Evolutionary conservation across 495 filamentous ascomycete species (phyloP).

Genomic region (Aspergillus campestris): DNA sequence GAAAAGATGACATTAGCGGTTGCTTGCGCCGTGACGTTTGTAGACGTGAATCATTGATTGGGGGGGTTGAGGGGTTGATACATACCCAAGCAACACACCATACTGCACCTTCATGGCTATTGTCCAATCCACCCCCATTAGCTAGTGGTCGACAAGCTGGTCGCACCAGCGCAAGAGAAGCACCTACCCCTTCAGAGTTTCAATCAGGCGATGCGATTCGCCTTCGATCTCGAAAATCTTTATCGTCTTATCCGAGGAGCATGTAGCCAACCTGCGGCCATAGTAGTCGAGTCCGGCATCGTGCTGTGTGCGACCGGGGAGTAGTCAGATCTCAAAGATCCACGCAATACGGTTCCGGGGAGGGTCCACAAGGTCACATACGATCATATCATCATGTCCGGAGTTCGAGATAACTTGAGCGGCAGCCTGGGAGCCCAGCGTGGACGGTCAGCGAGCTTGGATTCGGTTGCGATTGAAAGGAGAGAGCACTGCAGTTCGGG

Average conservation of each 20-base stretch:
- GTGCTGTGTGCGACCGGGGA: constrained; percentile 48
- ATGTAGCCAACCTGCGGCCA: constrained; percentile 90
- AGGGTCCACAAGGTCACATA: constrained; percentile 43
- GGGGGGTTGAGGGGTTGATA: constrained; percentile 3
- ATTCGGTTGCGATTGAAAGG: not conserved
- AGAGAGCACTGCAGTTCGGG: constrained; percentile 1
- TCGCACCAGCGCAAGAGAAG: not conserved
- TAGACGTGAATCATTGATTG: not conserved
- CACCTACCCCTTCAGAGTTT: constrained; percentile 87
- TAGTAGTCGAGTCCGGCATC: constrained; percentile 99
- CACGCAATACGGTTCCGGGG: not conserved
- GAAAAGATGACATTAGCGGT: not conserved
- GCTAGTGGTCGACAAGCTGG: too few species aligned
- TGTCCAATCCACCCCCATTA: not conserved
- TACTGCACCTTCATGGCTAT: constrained; percentile 86
- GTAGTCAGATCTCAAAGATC: not conserved
- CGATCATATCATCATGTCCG: constrained; percentile 99
- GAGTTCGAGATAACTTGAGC: constrained; percentile 79
- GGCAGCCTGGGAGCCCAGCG: constrained; percentile 42
- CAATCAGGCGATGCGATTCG: constrained; percentile 78
- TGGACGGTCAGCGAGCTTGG: constrained; percentile 9
- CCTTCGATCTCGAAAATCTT: constrained; percentile 99
- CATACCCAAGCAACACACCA: constrained; percentile 91
- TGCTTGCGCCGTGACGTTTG: too few species aligned
- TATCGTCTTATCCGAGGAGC: constrained; percentile 95